These are phyloP conservation scores for Sporothrix brasiliensis DNA, from an alignment of 2,329 filamentous ascomycete genomes.

Conservation along the genomic window DNA sequence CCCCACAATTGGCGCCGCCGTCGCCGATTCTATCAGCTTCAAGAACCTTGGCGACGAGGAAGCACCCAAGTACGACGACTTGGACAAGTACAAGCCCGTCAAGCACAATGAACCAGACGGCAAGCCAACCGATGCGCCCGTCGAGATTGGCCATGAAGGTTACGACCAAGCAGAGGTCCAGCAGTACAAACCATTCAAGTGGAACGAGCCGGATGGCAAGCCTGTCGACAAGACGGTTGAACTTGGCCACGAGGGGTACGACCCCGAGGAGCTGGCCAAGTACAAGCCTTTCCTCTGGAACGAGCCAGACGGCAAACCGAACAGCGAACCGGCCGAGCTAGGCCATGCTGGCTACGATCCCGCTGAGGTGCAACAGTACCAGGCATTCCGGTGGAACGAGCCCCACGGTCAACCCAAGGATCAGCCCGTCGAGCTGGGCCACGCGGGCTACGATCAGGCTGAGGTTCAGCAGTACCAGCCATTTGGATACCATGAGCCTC, in stretches of 20 bases:
- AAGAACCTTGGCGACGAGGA: background rate
- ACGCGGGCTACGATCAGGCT: slow-evolving; percentile 41
- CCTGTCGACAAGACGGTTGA: background rate
- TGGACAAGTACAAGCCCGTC: slow-evolving; percentile 43
- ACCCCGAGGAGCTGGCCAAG: slow-evolving; percentile 32
- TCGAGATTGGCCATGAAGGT: slow-evolving; percentile 35
- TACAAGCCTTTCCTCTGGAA: slow-evolving; percentile 46
- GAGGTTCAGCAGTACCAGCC: slow-evolving; percentile 39
- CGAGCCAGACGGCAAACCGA: slow-evolving; percentile 38
- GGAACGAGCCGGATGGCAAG: slow-evolving; percentile 39
- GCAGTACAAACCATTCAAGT: slow-evolving; percentile 36
- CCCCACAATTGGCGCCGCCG: background rate
- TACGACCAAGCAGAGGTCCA: slow-evolving; percentile 34
- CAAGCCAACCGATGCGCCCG: slow-evolving; percentile 37
- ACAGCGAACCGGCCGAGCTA: slow-evolving; percentile 33
- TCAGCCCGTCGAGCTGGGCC: slow-evolving; percentile 32
- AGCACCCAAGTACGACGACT: slow-evolving; percentile 30
- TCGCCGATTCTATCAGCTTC: background rate
- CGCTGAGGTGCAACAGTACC: slow-evolving; percentile 36
- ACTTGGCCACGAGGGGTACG: slow-evolving; percentile 29
- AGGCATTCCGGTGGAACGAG: slow-evolving; percentile 37
- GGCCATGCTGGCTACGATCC: slow-evolving; percentile 37
- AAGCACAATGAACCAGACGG: slow-evolving; percentile 35
- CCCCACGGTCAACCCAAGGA: slow-evolving; percentile 37
- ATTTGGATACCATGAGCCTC: slow-evolving; percentile 42